Evolutionary conservation across 179 eudicot species (phyloP).

Genomic region (Amaranthus tricolor): DNA sequence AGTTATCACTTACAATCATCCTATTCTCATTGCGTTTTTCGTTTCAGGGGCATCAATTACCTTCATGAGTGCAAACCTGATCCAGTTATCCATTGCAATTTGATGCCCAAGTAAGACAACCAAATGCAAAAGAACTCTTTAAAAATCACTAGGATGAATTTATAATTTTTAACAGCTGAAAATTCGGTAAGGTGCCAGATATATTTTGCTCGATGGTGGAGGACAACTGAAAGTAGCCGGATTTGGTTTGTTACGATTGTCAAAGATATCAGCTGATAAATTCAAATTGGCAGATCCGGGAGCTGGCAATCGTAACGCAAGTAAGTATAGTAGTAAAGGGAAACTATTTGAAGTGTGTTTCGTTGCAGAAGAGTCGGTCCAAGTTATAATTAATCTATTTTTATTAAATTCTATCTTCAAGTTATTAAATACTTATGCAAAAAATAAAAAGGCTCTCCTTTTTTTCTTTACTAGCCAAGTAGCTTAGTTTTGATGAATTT

Average conservation of each 20-base stretch:
- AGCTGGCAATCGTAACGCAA: constrained; percentile 47
- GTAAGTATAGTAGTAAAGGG: constrained; percentile 41
- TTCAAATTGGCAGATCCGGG: constrained; percentile 58
- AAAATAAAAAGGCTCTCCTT: background rate
- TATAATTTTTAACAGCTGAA: constrained; percentile 57
- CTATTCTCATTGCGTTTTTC: constrained; percentile 12
- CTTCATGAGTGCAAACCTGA: constrained; percentile 98
- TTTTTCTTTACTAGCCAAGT: background rate
- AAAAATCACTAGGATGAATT: constrained; percentile 16
- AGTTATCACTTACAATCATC: constrained; percentile 1
- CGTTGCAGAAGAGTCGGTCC: background rate
- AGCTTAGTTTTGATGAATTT: background rate
- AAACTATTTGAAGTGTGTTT: background rate
- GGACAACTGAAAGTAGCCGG: constrained; percentile 89
- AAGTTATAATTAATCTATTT: background rate
- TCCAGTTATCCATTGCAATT: constrained; percentile 75
- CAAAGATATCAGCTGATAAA: constrained; percentile 68
- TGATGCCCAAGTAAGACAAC: constrained; percentile 96
- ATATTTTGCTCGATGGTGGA: constrained; percentile 98
- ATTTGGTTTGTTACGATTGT: constrained; percentile 73
- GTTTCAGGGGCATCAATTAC: constrained; percentile 87
- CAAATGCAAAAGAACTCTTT: constrained; percentile 43
- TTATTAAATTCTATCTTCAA: background rate
- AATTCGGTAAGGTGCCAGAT: constrained; percentile 99
- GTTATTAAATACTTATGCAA: background rate